Evolutionary conservation across 2,329 filamentous ascomycete species (phyloP).

Genomic region (Phialophora tarda): DNA sequence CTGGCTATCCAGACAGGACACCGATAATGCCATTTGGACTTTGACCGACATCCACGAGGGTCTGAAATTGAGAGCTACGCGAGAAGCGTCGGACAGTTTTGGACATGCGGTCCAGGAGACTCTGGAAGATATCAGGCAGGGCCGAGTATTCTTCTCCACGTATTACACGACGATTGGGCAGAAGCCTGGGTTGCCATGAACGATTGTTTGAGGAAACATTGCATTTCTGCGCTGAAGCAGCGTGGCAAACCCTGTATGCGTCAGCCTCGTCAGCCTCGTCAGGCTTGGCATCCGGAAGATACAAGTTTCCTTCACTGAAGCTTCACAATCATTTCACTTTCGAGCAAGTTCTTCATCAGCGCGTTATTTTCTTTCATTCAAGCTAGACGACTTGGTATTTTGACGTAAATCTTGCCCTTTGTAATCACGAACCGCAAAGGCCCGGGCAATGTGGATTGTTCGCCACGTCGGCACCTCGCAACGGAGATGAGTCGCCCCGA

Average conservation of each 20-base stretch:
- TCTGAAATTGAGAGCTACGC: not conserved
- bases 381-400: not conserved
- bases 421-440: not conserved
- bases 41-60: constrained; percentile 15
- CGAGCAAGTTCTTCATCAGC: not conserved
- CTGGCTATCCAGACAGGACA: constrained; percentile 17
- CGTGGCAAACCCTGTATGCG: not conserved
- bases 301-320: not conserved
- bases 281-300: not conserved
- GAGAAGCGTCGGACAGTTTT: constrained; percentile 6
- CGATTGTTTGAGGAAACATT: not conserved
- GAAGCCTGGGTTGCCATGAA: not conserved
- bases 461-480: no score
- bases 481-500: not conserved
- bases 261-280: not conserved
- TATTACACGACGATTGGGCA: constrained; percentile 21
- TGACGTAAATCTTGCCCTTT: not conserved
- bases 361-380: not conserved
- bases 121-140: constrained; percentile 12
- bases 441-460: not conserved
- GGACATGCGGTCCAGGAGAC: constrained; percentile 9
- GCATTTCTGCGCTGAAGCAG: not conserved
- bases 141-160: constrained; percentile 9
- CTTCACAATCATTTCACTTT: not conserved
- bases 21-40: constrained; percentile 17